Base-by-base conservation (phyloP, 116 monocot species). In the Dioscorea cayenensis region DNA sequence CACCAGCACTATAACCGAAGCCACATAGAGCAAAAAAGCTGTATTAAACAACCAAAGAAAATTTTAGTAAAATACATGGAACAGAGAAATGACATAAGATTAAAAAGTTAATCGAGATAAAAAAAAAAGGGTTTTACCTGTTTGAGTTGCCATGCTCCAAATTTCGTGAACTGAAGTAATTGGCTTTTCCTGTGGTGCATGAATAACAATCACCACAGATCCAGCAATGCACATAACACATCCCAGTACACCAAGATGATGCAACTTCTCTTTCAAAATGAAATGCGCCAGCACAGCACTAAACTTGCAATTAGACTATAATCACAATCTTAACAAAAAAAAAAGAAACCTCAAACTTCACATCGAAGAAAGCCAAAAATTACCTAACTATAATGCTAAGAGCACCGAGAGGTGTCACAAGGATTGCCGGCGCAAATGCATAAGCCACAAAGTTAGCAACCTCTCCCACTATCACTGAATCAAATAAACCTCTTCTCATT, bases 191-290 rank as follows among this genome's bases (percentile, higher is more conserved):
- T 96, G 87, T 20, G 96, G 92, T 68, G 90, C 96, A 78, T 96
- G 92, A 49, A 96, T 64, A 11, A 92, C 96, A 48, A 96, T 88
- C 10, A 92, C 85, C 16, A 90, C 79, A 11, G 96, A 96, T 27
- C 96, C 96, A 50, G 83, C 83, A 79, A 96, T 90, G 80, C 96
- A 96, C 88, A 96, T 85, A 1, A 92, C 76, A 66, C 96, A 96
- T 19, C 96, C 96, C 48, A 96, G 77, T n/a, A 96, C 81, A 14
- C 90, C 96, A 60, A 96, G 90, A 66, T 67, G 67, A 71, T 92
- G 90, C 75, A 96, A 78, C 78, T 75, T 90, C 84, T 96, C 96
- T 37, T 92, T 90, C 66, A 96, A 70, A 66, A 92, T 77, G 49
- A 92, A 86, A 74, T 96, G 96, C 19, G 96, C 96, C 75, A 96